Evolutionary conservation across 1,284 basidiomycete genomes (phyloP).

Genomic region (Apiotrichum brassicae): DNA sequence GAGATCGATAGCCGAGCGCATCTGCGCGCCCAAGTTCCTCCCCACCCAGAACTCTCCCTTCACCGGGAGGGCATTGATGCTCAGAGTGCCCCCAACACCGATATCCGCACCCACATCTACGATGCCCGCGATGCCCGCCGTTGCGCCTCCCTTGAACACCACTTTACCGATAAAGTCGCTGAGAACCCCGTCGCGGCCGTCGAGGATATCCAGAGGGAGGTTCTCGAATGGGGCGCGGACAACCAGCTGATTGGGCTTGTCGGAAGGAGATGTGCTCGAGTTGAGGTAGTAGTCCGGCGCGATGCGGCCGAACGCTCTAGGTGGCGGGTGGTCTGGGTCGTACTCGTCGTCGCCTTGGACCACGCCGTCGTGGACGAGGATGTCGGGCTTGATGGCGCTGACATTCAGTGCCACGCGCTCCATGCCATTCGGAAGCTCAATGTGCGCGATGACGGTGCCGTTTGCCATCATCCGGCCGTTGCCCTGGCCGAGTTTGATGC

Average conservation of each 20-base stretch:
- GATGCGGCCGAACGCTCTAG: slow-evolving; percentile 24
- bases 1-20: no score
- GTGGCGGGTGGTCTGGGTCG: slow-evolving; percentile 17
- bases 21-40: background rate
- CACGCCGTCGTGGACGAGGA: slow-evolving; percentile 43
- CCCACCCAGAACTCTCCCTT: slow-evolving; percentile 37
- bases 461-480: slow-evolving; percentile 35
- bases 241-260: slow-evolving; percentile 23
- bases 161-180: slow-evolving; percentile 45
- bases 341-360: background rate
- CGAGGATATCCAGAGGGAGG: slow-evolving; percentile 40
- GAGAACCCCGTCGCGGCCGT: slow-evolving; percentile 36
- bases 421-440: slow-evolving; percentile 36
- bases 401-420: slow-evolving; percentile 31
- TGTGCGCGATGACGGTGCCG: slow-evolving; percentile 39
- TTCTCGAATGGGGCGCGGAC: slow-evolving; percentile 39
- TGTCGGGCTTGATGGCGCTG: slow-evolving; percentile 37
- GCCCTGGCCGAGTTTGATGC: slow-evolving; percentile 27
- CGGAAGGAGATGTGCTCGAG: slow-evolving; percentile 11
- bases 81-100: slow-evolving; percentile 27
- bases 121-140: slow-evolving; percentile 41
- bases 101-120: slow-evolving; percentile 28
- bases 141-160: slow-evolving; percentile 44
- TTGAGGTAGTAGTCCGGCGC: slow-evolving; percentile 14
- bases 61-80: slow-evolving; percentile 35